These are phyloP conservation scores for Tetracladium maxilliforme DNA, from an alignment of 2,329 filamentous ascomycete species.

Conservation along the genomic window DNA sequence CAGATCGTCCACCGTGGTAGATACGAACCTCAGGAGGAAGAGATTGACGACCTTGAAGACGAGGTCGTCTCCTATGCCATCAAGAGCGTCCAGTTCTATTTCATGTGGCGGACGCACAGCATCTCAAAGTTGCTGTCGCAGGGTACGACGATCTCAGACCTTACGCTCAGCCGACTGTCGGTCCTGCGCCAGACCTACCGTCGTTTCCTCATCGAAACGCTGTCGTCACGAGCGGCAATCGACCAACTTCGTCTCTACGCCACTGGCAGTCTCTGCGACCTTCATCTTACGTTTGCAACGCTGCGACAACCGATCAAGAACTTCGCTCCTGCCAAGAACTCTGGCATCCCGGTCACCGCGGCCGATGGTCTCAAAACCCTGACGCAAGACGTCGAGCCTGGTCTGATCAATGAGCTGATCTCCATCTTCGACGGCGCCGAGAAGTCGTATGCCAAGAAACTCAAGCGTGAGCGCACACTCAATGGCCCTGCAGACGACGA, in stretches of 20 bases:
- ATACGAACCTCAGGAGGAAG: conserved; percentile 48
- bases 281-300: conserved; percentile 66
- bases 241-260: conserved; percentile 69
- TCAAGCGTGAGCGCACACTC: conserved; percentile 43
- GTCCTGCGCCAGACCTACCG: conserved; percentile 40
- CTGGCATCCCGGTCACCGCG: conserved; percentile 25
- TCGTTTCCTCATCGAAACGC: conserved; percentile 48
- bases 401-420: conserved; percentile 50
- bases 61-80: conserved; percentile 64
- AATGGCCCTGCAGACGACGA: conserved; percentile 58
- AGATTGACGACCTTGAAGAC: conserved; percentile 64
- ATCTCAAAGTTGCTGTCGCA: conserved; percentile 36
- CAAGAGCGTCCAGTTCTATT: conserved; percentile 70
- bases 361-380: conserved; percentile 38
- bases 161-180: conserved; percentile 45
- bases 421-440: conserved; percentile 68
- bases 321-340: conserved; percentile 18
- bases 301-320: conserved; percentile 36
- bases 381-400: conserved; percentile 52
- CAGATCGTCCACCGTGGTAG: conserved; percentile 62
- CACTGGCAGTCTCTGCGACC: conserved; percentile 64
- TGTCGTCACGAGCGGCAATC: conserved; percentile 52
- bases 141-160: conserved; percentile 38
- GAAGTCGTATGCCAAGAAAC: conserved; percentile 59
- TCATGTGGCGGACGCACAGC: conserved; percentile 77